Conservation (phyloP, 352 stramenopile genomes). For the Globisporangium yorkense region DNA sequence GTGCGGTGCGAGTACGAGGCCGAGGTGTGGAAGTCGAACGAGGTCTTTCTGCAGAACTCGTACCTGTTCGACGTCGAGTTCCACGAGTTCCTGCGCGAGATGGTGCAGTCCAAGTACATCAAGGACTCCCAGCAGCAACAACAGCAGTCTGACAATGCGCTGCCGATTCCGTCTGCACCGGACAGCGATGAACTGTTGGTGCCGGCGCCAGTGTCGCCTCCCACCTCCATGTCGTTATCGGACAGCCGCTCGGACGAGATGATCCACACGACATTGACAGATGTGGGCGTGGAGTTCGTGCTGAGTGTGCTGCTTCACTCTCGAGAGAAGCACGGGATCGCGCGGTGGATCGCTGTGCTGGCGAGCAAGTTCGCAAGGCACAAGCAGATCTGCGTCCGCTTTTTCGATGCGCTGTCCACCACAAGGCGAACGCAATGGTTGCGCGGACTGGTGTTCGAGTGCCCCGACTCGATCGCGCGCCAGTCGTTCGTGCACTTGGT, state of each 20-base stretch:
- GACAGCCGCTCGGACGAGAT: constrained; percentile 33
- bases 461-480: constrained; percentile 75
- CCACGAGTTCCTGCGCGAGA: constrained; percentile 90
- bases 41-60: constrained; percentile 92
- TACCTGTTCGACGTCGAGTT: constrained; percentile 96
- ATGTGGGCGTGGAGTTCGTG: constrained; percentile 85
- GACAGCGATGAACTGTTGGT: constrained; percentile 7
- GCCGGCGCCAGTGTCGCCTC: background rate
- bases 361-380: constrained; percentile 65
- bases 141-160: background rate
- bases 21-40: constrained; percentile 93
- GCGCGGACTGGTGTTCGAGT: constrained; percentile 74
- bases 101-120: constrained; percentile 82
- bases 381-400: constrained; percentile 62
- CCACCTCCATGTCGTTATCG: constrained; percentile 17
- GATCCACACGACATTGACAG: constrained; percentile 61
- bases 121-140: constrained; percentile 26
- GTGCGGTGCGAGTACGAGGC: constrained; percentile 76
- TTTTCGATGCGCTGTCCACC: constrained; percentile 55
- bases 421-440: constrained; percentile 59
- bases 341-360: constrained; percentile 75
- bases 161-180: constrained; percentile 5
- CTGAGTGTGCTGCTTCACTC: constrained; percentile 86
- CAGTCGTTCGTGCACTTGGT: constrained; percentile 85
- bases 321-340: constrained; percentile 83